A percentile compares a stretch with the other conserved stretches of the same genome.
Conservation (phyloP, 495 filamentous ascomycete species). For the Cercophora scortea region DNA sequence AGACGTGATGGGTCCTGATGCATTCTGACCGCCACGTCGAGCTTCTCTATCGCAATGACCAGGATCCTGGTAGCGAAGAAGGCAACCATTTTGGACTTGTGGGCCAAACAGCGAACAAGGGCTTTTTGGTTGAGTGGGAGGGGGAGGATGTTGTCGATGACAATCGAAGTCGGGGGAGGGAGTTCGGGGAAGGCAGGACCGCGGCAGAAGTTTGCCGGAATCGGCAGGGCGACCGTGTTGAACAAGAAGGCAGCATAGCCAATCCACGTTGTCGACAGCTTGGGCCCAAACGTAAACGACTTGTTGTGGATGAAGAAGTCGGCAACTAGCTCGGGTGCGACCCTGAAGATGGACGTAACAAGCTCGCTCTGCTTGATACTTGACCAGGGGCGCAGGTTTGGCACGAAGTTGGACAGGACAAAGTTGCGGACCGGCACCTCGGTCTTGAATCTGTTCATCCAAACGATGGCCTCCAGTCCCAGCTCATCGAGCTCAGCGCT, state of each 20-base stretch:
- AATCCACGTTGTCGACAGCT: slow-evolving; percentile 86
- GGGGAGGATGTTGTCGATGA: slow-evolving; percentile 84
- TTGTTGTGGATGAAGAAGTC: slow-evolving; percentile 76
- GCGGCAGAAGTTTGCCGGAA: slow-evolving; percentile 61
- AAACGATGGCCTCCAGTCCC: slow-evolving; percentile 59
- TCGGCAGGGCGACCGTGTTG: slow-evolving; percentile 61
- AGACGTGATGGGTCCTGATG: slow-evolving; percentile 40
- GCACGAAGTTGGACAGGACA: slow-evolving; percentile 65
- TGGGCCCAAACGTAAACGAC: slow-evolving; percentile 81
- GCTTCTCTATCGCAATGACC: slow-evolving; percentile 68
- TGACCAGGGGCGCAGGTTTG: slow-evolving; percentile 75
- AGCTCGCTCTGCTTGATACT: slow-evolving; percentile 75
- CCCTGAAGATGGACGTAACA: slow-evolving; percentile 67
- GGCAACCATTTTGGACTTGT: slow-evolving; percentile 64
- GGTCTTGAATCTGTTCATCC: slow-evolving; percentile 57
- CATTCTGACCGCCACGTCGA: slow-evolving; percentile 49
- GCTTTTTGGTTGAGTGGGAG: slow-evolving; percentile 69
- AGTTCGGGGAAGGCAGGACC: slow-evolving; percentile 44
- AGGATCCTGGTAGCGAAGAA: slow-evolving; percentile 78
- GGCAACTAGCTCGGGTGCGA: slow-evolving; percentile 74
- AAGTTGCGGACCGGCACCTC: slow-evolving; percentile 68
- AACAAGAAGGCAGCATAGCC: slow-evolving; percentile 85
- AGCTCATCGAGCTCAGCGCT: slow-evolving; percentile 49
- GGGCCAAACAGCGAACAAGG: slow-evolving; percentile 67
- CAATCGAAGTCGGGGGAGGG: slow-evolving; percentile 66